A percentile compares a stretch with the other conserved stretches of the same genome.
These are phyloP conservation scores for Diaporthe helianthi DNA, from an alignment of 2,329 filamentous ascomycete genomes.

Conservation along the genomic window DNA sequence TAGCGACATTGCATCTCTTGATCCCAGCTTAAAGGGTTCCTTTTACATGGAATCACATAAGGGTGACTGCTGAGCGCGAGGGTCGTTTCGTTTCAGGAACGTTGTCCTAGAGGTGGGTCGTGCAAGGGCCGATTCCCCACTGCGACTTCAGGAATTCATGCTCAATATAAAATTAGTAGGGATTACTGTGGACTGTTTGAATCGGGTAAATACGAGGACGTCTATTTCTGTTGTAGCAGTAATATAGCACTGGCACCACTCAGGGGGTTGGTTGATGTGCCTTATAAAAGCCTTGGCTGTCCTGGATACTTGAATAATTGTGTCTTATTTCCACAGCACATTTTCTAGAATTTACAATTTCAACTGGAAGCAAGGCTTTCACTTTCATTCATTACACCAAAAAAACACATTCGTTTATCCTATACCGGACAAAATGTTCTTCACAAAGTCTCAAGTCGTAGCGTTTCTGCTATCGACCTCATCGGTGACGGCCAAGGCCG, in stretches of 20 bases:
- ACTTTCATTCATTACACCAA: not conserved
- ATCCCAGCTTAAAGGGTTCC: too few relatives aligned
- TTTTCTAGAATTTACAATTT: not conserved
- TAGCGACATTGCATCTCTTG: too few relatives aligned
- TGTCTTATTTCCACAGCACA: not conserved
- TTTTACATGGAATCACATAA: not conserved
- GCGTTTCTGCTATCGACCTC: slow-evolving; percentile 27
- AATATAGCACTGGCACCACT: not conserved
- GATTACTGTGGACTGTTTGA: slow-evolving; percentile 15
- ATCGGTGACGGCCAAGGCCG: slow-evolving; percentile 22
- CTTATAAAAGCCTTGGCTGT: not conserved
- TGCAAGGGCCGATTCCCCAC: slow-evolving; percentile 6
- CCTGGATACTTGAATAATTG: not conserved
- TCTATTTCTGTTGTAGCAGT: not conserved
- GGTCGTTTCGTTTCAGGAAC: slow-evolving; percentile 8
- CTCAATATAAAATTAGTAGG: slow-evolving; percentile 10
- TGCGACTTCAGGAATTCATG: not conserved
- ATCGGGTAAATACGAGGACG: slow-evolving; percentile 11
- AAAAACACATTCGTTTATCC: slow-evolving; percentile 10
- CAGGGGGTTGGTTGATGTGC: not conserved
- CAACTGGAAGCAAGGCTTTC: slow-evolving; percentile 17
- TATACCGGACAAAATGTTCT: slow-evolving; percentile 10
- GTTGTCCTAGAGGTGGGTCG: slow-evolving; percentile 8
- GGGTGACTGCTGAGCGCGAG: not conserved
- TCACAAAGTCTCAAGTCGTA: slow-evolving; percentile 10